Base-by-base conservation (phyloP, 371 early-diverging fungal species). In the Saksenaea vasiformis region DNA sequence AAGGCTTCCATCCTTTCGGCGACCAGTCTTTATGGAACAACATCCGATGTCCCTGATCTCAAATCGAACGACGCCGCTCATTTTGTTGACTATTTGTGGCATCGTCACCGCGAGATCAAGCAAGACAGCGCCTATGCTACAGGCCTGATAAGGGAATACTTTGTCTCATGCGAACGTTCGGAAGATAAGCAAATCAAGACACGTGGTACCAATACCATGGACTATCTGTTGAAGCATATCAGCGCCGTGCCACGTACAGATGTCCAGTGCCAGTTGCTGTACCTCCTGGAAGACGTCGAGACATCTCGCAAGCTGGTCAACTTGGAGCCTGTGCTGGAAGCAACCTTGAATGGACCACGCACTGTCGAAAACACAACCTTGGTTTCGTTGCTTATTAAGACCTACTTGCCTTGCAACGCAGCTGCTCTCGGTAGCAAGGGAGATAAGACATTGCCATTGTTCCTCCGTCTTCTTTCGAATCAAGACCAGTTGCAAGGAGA, bases 191-290 rank as follows among this genome's bases (percentile, higher is more conserved):
- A 70, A 38, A 61, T 65, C 68, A 76, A 69, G 51, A 36, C 66
- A 13, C 70, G 72, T 22, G 68, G 64, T 44, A 61, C 55, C 1
- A 68, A 69, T 13, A 69, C 90, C 15, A 64, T 89, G 55, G 80
- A 87, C 3, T 91, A 89, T 75, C 66, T 94, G 41, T 71, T 92
- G 28, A 82, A 91, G n/a, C 90, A 91, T 68, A 75, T 87, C 17
- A 73, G 83, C 22, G 87, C 85, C 0, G 71, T 87, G 14, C 71
- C 76, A 19, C 67, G 72, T 22, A 44, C 73, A 17, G 64, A 69
- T 61, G 54, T 80, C 27, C 86, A 91, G 67, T 69, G 80, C 31
- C 70, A 68, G 14, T 67, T 94, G 31, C 71, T 95, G 56, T 58
- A 62, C 9, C 69, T 86, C 15, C 68, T 94, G 60, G 73, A 77